These are phyloP conservation scores for Capsicum pubescens DNA, from an alignment of 257 asterid genomes.

Conservation along the genomic window DNA sequence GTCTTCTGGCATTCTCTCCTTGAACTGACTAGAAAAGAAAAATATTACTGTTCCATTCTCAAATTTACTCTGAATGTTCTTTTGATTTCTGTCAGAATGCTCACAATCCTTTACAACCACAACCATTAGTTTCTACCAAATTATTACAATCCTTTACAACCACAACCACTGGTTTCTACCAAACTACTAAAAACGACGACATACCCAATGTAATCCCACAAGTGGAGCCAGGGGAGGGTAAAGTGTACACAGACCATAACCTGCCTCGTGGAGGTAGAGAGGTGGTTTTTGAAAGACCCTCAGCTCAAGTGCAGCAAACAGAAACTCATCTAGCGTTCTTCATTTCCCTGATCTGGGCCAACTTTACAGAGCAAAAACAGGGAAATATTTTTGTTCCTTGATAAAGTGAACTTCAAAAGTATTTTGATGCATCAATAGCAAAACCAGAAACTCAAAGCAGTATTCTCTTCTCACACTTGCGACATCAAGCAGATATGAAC, in stretches of 20 bases:
- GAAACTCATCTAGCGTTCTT: background rate
- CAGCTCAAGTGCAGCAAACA: too few relatives aligned
- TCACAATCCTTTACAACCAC: constrained; percentile 15
- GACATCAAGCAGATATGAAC: constrained; percentile 15
- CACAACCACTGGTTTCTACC: constrained; percentile 15
- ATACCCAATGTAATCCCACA: too few relatives aligned
- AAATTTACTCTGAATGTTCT: background rate
- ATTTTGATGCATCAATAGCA: background rate
- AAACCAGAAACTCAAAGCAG: background rate
- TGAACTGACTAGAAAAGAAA: background rate
- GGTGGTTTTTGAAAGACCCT: too few relatives aligned
- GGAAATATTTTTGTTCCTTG: background rate
- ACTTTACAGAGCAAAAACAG: background rate
- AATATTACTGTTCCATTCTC: constrained; percentile 9
- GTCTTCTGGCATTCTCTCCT: constrained; percentile 12
- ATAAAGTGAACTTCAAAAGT: background rate
- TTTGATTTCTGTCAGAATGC: constrained; percentile 3
- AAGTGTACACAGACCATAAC: too few relatives aligned
- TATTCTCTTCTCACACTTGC: constrained; percentile 21
- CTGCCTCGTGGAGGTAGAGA: too few relatives aligned
- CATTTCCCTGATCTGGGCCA: background rate
- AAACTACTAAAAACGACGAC: background rate
- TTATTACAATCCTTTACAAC: background rate
- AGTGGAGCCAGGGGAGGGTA: too few relatives aligned
- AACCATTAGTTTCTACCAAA: constrained; percentile 17